A percentile compares a stretch with the other conserved stretches of the same genome.
Evolutionary conservation across 1,284 basidiomycete genomes (phyloP).

Genomic region (Pyrrhoderma noxium): DNA sequence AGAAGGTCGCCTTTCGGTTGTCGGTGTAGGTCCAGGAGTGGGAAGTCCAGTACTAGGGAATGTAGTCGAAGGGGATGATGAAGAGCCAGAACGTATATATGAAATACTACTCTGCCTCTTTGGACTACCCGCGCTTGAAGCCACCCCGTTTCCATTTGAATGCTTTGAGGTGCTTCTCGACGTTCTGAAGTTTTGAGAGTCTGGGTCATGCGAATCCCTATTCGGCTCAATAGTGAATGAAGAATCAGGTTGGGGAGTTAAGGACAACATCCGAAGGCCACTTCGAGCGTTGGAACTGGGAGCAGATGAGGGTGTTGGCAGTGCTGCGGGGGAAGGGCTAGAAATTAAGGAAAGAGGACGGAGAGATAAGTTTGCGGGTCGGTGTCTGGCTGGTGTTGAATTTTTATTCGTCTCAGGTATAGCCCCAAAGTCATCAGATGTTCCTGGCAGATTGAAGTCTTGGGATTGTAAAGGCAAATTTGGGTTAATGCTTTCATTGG

Average conservation of each 20-base stretch:
- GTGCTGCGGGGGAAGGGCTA: constrained; percentile 29
- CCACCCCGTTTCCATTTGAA: constrained; percentile 19
- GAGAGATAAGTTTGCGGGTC: constrained; percentile 57
- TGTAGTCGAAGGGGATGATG: constrained; percentile 31
- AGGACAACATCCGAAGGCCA: constrained; percentile 43
- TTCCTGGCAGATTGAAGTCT: too few relatives aligned
- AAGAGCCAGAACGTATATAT: constrained; percentile 44
- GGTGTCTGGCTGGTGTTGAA: constrained; percentile 37
- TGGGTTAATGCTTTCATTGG: neutral
- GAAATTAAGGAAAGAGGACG: constrained; percentile 65
- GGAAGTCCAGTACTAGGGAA: constrained; percentile 44
- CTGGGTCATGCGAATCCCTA: too few relatives aligned
- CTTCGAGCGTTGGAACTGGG: constrained; percentile 32
- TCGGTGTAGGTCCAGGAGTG: constrained; percentile 68
- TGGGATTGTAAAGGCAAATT: neutral
- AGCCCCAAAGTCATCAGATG: too few relatives aligned
- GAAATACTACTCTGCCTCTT: constrained; percentile 57
- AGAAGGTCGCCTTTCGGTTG: constrained; percentile 41
- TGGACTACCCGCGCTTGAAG: constrained; percentile 16
- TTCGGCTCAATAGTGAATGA: neutral
- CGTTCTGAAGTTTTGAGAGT: too few relatives aligned
- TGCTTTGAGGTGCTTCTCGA: constrained; percentile 22
- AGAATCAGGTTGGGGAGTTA: constrained; percentile 32
- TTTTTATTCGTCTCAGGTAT: too few relatives aligned
- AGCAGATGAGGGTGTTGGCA: constrained; percentile 50